Evolutionary conservation across 2,329 filamentous ascomycete species (phyloP).

Genomic region (Penicillium glabrum): DNA sequence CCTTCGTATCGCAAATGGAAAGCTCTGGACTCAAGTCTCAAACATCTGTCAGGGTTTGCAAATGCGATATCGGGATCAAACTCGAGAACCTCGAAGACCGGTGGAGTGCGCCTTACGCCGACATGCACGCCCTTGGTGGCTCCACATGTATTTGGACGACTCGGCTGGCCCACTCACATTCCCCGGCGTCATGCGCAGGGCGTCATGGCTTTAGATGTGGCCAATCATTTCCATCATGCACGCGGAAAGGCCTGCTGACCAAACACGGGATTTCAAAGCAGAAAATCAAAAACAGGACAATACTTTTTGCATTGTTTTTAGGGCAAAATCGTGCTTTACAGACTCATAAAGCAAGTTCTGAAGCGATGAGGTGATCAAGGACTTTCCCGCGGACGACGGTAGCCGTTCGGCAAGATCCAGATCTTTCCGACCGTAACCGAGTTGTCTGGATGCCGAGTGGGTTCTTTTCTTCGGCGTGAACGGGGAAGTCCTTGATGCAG

Average conservation of each 20-base stretch:
- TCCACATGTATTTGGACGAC: conserved; percentile 8
- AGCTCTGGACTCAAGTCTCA: not conserved
- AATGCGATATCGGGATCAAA: not conserved
- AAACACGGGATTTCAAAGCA: conserved; percentile 12
- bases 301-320: too few relatives aligned
- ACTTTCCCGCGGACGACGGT: conserved; percentile 17
- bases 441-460: conserved; percentile 8
- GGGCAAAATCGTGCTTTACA: too few relatives aligned
- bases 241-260: conserved; percentile 4
- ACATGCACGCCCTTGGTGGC: conserved; percentile 25
- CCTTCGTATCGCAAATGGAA: not conserved
- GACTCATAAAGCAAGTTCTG: not conserved
- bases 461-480: not conserved
- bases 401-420: conserved; percentile 14
- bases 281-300: not conserved
- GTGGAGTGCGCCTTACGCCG: conserved; percentile 20
- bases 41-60: not conserved
- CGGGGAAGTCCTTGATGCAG: not conserved
- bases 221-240: conserved; percentile 9
- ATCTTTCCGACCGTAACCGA: conserved; percentile 26
- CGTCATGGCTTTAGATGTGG: conserved; percentile 3
- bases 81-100: not conserved
- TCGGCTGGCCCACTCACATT: conserved; percentile 11
- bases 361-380: not conserved
- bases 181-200: conserved; percentile 2